Conservation (phyloP, 805 yeast genomes). For the Debaryomyces hansenii region DNA sequence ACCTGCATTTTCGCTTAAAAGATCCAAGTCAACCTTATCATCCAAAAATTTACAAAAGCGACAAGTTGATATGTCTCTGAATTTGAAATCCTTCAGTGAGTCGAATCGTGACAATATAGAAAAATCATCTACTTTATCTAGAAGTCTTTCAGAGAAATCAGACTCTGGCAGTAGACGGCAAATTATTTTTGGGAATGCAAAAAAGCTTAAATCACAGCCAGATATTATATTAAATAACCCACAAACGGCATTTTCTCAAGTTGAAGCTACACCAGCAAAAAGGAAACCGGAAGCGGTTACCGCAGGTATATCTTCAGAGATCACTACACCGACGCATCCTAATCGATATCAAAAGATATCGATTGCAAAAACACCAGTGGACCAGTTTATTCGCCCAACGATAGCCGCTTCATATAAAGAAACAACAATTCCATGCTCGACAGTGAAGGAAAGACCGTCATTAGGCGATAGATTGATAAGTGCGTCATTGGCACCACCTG, state of each 20-base stretch:
- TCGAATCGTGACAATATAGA: background rate
- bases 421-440: background rate
- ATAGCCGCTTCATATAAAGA: background rate
- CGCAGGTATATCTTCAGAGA: background rate
- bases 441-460: background rate
- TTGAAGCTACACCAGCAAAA: constrained; percentile 30
- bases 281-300: background rate
- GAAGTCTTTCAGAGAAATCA: constrained; percentile 8
- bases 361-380: constrained; percentile 10
- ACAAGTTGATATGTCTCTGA: constrained; percentile 39
- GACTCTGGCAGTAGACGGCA: constrained; percentile 5
- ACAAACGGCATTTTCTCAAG: constrained; percentile 15
- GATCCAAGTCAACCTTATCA: constrained; percentile 41
- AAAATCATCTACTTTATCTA: constrained; percentile 5
- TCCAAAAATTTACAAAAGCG: constrained; percentile 38
- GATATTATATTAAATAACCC: constrained; percentile 25
- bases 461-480: background rate
- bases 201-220: constrained; percentile 15
- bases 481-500: background rate
- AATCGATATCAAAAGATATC: background rate
- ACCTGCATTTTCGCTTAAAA: constrained; percentile 35
- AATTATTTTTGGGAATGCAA: constrained; percentile 29
- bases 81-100: constrained; percentile 6
- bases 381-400: constrained; percentile 2
- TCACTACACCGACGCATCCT: background rate